Conservation (phyloP, 2,329 filamentous ascomycete species). For the Pyrenochaeta sp. region DNA sequence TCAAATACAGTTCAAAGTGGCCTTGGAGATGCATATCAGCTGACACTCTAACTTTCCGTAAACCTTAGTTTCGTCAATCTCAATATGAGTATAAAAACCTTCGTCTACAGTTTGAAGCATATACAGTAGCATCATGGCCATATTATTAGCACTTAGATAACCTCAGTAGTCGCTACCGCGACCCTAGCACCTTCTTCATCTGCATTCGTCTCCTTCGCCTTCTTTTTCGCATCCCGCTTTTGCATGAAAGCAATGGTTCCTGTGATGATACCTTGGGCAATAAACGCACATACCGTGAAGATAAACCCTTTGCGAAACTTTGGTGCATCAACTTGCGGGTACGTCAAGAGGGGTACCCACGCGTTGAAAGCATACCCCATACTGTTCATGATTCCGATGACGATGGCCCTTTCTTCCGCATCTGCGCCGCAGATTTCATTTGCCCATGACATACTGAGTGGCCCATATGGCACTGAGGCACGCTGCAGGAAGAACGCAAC, state of each 20-base stretch:
- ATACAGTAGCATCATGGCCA: no score
- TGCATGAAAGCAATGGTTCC: conserved; percentile 21
- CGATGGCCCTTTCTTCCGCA: conserved; percentile 56
- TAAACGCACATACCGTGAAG: conserved; percentile 20
- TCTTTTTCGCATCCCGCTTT: conserved; percentile 18
- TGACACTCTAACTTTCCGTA: no score
- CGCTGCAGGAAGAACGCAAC: conserved; percentile 42
- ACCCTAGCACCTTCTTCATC: conserved; percentile 15
- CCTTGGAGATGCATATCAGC: no score
- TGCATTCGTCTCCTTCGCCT: neutral
- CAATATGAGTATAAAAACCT: no score
- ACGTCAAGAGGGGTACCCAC: conserved; percentile 49
- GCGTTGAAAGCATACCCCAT: conserved; percentile 56
- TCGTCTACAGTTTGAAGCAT: no score
- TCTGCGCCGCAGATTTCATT: conserved; percentile 57
- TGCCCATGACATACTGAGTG: conserved; percentile 53
- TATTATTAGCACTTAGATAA: neutral
- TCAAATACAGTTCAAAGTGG: no score
- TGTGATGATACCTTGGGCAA: conserved; percentile 19
- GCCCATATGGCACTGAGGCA: conserved; percentile 41
- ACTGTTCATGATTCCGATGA: conserved; percentile 58
- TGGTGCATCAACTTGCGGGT: conserved; percentile 26
- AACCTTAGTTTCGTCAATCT: no score
- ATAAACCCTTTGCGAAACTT: conserved; percentile 26
- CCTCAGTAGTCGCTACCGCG: neutral